phyloP scores from a whole-genome alignment of 352 stramenopile genomes.

The Globisporangium canariense region DNA sequence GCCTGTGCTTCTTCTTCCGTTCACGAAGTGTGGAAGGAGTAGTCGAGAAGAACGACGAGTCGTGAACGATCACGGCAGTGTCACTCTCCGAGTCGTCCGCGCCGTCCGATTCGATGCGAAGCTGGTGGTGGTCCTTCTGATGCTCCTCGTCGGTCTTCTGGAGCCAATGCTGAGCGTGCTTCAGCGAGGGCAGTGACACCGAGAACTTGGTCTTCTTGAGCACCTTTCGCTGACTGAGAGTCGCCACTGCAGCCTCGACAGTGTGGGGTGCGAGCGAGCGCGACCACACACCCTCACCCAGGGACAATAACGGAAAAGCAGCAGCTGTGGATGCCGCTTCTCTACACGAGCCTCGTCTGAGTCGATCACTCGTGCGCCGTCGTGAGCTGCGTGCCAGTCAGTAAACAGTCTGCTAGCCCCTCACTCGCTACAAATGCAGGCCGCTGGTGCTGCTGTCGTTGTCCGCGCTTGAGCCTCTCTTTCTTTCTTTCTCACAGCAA shows the following conservation, averaged over 20 bases:
- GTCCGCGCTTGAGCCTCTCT: not conserved
- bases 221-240: constrained; percentile 8
- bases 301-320: not conserved
- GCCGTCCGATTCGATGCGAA: constrained; percentile 1
- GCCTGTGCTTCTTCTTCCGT: constrained; percentile 26
- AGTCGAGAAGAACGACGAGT: constrained; percentile 2
- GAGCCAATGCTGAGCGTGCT: not conserved
- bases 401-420: not conserved
- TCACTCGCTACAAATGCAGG: not conserved
- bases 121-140: not conserved
- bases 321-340: not conserved
- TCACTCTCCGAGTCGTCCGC: constrained; percentile 20
- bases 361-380: not conserved
- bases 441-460: not conserved
- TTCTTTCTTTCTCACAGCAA: not conserved
- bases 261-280: not conserved
- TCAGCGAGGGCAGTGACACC: constrained; percentile 17
- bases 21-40: constrained; percentile 23
- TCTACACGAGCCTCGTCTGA: not conserved
- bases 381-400: not conserved
- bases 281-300: not conserved
- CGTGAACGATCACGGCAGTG: constrained; percentile 16
- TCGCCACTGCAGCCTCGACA: constrained; percentile 6
- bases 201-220: constrained; percentile 28
- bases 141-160: not conserved